Base-by-base conservation (phyloP, 1,284 basidiomycete species). In the Ceratobasidium sp. region DNA sequence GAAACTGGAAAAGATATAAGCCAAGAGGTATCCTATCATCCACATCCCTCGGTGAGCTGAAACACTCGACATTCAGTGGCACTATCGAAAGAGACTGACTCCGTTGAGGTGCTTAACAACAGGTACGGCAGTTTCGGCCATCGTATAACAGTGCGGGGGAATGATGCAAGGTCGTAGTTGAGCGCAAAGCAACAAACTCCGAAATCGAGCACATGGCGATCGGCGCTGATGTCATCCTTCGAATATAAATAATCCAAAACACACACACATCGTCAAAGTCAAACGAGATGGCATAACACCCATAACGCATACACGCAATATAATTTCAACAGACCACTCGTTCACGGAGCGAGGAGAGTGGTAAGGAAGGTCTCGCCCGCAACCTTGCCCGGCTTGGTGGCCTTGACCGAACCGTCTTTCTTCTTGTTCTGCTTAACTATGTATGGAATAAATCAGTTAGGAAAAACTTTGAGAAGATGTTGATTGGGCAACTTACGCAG, bases 281-380 rank as follows among this genome's bases (percentile, higher is more conserved):
- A 64, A 64, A 53, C 42, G 47, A 37, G 54, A 64, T 64, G 31
- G 71, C 45, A 74, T 74, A 74, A 42, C 42, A 61, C 69, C 69
- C 69, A 74, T 63, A 74, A 58, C 51, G 60, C 71, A 74, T 74
- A 74, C 58, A 74, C 31, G 28, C 17, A 53, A 33, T 47, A 54
- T 53, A 74, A 15, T 74, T 74, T 60, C 53, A 51, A 51, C 20
- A 33, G 53, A 26, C 11, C 28, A 35, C 35, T 54, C 31, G 71
- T 58, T 94, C 87, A 98, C 83, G 94, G 91, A 84, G 96, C 91
- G 81, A 94, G 91, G 83, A 98, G 90, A 80, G 90, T 95, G 81
- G 89, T 88, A 84, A 96, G 87, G 94, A 98, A 98, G 78, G 90
- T 89, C 86, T 95, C 91, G 84, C 93, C 91, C 80, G 94, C 94